Evolutionary conservation across 2,329 filamentous ascomycete genomes (phyloP), one percentile per base, ranked within the genome.

Genomic region (Periconia sp.): DNA sequence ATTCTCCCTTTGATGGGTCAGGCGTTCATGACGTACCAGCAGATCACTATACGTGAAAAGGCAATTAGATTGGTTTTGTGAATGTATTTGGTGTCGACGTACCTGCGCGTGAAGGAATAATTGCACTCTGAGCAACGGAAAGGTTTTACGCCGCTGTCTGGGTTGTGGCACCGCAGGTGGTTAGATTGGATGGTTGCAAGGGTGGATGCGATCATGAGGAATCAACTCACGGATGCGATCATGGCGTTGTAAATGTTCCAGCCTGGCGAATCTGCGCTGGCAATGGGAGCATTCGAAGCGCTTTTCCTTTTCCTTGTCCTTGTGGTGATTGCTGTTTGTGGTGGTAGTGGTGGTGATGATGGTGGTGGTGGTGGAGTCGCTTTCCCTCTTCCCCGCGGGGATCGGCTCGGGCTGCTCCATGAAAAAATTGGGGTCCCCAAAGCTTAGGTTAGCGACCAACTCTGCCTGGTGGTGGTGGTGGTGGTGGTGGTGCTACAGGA

Each of bases 81-180:
- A 2, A 41, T 42, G 10, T 33, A 31, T n/a, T 23, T 17, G 31
- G 15, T 18, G 11, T 33, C 30, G 11, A 27, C 60, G 30, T 73
- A 75, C 74, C 74, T 76, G 61, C 74, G 64, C 10, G 74, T 74
- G 59, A 76, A 76, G 10, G 72, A 74, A 57, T 74, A 74, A 41
- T 74, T 74, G 58, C 74, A 76, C 55, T 72, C 66, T 40, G 63
- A 56, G 55, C 74, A 76, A 41, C 64, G 60, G 60, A 76, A 76
- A 8, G 74, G 74, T 58, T 76, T 76, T 53, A 75, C 68, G 23
- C 74, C 71, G 42, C 72, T 76, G 58, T 76, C 23, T 72, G 23
- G 23, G 23, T 27, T 5, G 23, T 27, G 8, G 23, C 8, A 27
- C 23, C 23, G 23, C 23, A 27, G 23, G 23, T 27, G 23, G 23